Evolutionary conservation across 2,329 filamentous ascomycete species (phyloP).

Genomic region (Fusarium tjaetaba): DNA sequence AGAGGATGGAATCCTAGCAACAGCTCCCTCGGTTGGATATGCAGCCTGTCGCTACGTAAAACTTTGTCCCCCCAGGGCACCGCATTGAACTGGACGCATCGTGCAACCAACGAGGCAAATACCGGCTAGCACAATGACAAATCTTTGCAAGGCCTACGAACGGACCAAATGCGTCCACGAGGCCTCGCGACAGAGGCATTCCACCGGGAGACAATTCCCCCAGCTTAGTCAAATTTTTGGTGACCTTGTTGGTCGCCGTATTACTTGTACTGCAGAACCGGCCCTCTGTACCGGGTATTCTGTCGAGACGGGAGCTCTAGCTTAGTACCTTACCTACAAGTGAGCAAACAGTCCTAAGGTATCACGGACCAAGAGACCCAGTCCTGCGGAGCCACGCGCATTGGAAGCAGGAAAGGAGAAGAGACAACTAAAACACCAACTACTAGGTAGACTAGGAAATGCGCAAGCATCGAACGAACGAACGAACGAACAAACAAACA

Average conservation of each 20-base stretch:
- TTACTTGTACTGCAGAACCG: background rate
- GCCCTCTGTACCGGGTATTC: constrained; percentile 7
- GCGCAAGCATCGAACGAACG: background rate
- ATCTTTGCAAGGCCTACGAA: background rate
- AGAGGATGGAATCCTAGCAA: background rate
- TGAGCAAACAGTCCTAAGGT: background rate
- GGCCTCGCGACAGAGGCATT: background rate
- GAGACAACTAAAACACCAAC: background rate
- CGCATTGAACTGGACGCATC: background rate
- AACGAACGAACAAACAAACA: too few relatives aligned
- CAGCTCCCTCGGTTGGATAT: background rate
- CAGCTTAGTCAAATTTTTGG: background rate
- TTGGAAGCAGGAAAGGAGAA: background rate
- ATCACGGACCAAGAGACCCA: background rate
- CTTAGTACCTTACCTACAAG: background rate
- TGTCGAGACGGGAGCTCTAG: background rate
- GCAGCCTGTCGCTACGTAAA: constrained; percentile 1
- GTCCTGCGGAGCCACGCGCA: constrained; percentile 5
- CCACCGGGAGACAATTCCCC: background rate
- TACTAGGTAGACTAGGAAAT: background rate
- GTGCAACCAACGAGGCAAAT: constrained; percentile 3
- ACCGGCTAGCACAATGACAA: constrained; percentile 10
- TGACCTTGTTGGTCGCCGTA: background rate
- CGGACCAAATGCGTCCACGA: background rate
- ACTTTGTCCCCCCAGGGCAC: background rate